A percentile compares a stretch with the other conserved stretches of the same genome.
Conservation (phyloP, 2,329 filamentous ascomycete genomes). For the Endoconidiophora laricicola region DNA sequence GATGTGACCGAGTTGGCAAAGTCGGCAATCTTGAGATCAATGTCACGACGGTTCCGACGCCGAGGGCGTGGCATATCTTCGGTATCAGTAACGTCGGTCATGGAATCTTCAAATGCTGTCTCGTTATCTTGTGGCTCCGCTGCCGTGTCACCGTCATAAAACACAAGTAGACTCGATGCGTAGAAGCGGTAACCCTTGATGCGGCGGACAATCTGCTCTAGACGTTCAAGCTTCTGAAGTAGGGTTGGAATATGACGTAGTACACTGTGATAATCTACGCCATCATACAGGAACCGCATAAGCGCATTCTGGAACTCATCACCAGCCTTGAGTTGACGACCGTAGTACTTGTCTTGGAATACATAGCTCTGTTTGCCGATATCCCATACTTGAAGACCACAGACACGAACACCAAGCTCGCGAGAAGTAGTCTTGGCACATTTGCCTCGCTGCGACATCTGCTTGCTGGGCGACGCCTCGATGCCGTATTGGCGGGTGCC, state of each 20-base stretch:
- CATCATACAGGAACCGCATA: slow-evolving; percentile 81
- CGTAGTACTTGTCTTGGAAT: slow-evolving; percentile 98
- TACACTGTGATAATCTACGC: slow-evolving; percentile 63
- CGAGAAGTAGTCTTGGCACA: slow-evolving; percentile 84
- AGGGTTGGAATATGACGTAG: slow-evolving; percentile 76
- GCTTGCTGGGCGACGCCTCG: slow-evolving; percentile 81
- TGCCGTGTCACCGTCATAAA: slow-evolving; percentile 74
- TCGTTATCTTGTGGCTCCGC: slow-evolving; percentile 31
- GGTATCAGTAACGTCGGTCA: slow-evolving; percentile 42
- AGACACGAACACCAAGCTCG: slow-evolving; percentile 81
- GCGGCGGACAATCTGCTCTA: slow-evolving; percentile 68
- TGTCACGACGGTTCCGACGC: slow-evolving; percentile 39
- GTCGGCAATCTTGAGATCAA: slow-evolving; percentile 94
- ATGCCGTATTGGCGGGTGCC: slow-evolving; percentile 93
- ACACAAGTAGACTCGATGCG: slow-evolving; percentile 82
- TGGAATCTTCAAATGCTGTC: slow-evolving; percentile 37
- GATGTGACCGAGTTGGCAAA: slow-evolving; percentile 96
- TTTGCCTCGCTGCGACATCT: slow-evolving; percentile 80
- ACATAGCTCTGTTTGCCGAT: slow-evolving; percentile 64
- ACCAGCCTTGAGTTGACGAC: slow-evolving; percentile 72
- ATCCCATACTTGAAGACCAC: slow-evolving; percentile 94
- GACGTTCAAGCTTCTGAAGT: slow-evolving; percentile 61
- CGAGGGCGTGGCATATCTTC: slow-evolving; percentile 33
- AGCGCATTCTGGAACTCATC: slow-evolving; percentile 77
- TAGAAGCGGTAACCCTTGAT: slow-evolving; percentile 86